Conservation (phyloP, 148 eudicot genomes). For the Dysphania ambrosioides region DNA sequence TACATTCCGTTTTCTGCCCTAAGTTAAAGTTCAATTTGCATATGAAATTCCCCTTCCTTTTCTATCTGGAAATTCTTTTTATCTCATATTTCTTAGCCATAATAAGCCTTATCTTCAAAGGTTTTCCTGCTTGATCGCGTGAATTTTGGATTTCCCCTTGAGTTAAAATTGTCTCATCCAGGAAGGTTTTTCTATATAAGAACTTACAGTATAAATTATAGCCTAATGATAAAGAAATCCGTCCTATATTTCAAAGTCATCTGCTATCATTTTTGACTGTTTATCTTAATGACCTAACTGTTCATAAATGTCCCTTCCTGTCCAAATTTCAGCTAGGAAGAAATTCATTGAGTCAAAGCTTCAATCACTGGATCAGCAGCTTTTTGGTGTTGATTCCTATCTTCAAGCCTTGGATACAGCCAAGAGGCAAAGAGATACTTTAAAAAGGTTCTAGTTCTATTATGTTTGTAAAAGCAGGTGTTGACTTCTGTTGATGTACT, state of each 20-base stretch:
- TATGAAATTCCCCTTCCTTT: background rate
- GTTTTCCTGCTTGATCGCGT: background rate
- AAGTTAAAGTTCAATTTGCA: background rate
- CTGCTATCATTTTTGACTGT: background rate
- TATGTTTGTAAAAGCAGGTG: slow-evolving; percentile 7
- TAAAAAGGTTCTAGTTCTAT: slow-evolving; percentile 52
- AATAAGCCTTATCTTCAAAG: background rate
- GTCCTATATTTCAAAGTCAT: background rate
- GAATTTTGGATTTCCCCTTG: background rate
- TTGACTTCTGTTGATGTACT: slow-evolving; percentile 2
- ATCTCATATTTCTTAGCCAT: background rate
- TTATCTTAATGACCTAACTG: background rate
- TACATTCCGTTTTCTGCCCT: background rate
- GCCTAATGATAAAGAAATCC: background rate
- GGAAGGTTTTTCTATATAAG: background rate
- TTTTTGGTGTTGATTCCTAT: slow-evolving; percentile 56
- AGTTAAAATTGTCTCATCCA: background rate
- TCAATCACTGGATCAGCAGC: slow-evolving; percentile 57
- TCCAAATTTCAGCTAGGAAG: slow-evolving; percentile 53
- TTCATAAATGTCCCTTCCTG: background rate
- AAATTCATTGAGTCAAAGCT: slow-evolving; percentile 68
- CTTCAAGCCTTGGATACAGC: slow-evolving; percentile 47
- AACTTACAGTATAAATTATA: background rate
- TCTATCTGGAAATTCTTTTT: background rate
- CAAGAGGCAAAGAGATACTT: slow-evolving; percentile 56